Percentiles rank a stretch among this genome's conserved stretches.
These are phyloP conservation scores for Kluyveromyces wickerhamii DNA, from an alignment of 805 yeast species.

Conservation along the genomic window DNA sequence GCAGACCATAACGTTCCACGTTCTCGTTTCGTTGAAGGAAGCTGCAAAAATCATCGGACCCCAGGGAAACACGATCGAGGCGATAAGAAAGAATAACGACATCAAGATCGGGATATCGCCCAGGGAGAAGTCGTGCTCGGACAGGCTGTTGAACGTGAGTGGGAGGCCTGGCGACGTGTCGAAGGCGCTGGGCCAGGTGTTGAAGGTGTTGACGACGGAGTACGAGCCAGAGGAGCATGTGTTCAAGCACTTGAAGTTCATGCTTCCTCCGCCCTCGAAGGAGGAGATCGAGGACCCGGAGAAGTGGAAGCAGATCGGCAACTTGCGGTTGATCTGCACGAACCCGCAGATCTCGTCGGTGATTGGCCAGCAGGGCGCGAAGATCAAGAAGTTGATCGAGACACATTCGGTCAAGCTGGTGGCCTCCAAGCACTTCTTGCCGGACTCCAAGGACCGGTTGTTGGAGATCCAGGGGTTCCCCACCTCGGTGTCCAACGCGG, in stretches of 20 bases:
- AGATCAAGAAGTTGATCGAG: conserved; percentile 64
- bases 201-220: conserved; percentile 36
- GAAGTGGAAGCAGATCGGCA: conserved; percentile 21
- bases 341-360: conserved; percentile 83
- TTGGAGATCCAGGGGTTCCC: conserved; percentile 83
- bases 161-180: conserved; percentile 67
- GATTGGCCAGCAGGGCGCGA: conserved; percentile 74
- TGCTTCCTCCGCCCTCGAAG: conserved; percentile 25
- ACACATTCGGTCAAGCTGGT: conserved; percentile 66
- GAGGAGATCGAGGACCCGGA: conserved; percentile 24
- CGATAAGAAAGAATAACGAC: conserved; percentile 62
- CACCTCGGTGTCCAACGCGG: conserved; percentile 51
- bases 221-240: conserved; percentile 46
- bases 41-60: conserved; percentile 89
- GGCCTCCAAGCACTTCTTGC: conserved; percentile 77
- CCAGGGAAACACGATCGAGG: conserved; percentile 70
- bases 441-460: conserved; percentile 74
- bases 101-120: conserved; percentile 85
- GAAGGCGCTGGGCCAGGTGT: conserved; percentile 60
- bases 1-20: conserved; percentile 25
- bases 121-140: conserved; percentile 71
- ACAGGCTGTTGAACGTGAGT: conserved; percentile 70
- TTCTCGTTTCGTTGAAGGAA: conserved; percentile 74
- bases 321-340: conserved; percentile 64
- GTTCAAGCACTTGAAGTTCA: conserved; percentile 32